phyloP scores from a whole-genome alignment of 495 filamentous ascomycete genomes.

The Aspergillus carlsbadensis region DNA sequence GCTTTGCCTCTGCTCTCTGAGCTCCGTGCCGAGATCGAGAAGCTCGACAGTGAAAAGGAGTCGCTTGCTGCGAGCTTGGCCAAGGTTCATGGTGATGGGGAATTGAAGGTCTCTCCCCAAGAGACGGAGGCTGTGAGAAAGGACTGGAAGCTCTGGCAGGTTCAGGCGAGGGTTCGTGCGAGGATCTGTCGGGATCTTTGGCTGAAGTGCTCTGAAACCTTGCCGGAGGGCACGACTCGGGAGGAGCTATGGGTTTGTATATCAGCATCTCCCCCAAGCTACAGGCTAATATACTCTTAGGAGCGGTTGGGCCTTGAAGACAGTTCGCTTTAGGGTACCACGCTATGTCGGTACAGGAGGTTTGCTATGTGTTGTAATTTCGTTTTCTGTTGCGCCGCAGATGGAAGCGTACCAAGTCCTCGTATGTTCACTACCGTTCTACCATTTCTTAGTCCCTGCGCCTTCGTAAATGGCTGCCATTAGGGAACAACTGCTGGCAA shows the following conservation, averaged over 20 bases:
- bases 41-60: conserved; percentile 47
- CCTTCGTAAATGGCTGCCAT: no score
- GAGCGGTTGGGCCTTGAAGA: conserved; percentile 20
- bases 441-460: no score
- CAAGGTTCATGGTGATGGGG: conserved; percentile 26
- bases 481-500: no score
- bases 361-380: neutral
- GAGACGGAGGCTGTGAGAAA: conserved; percentile 48
- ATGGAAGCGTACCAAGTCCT: no score
- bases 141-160: conserved; percentile 54
- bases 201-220: conserved; percentile 44
- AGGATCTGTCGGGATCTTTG: conserved; percentile 54
- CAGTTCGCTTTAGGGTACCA: neutral
- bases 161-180: conserved; percentile 42
- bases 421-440: no score
- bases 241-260: conserved; percentile 52
- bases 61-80: conserved; percentile 40
- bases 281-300: conserved; percentile 6
- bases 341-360: neutral
- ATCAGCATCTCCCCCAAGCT: neutral
- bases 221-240: conserved; percentile 46
- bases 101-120: conserved; percentile 40
- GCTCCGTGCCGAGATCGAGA: conserved; percentile 44
- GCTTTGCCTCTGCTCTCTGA: conserved; percentile 52
- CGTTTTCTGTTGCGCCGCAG: no score